Evolutionary conservation across 1,284 basidiomycete genomes (phyloP).

Genomic region (Limonomyces culmigenus): DNA sequence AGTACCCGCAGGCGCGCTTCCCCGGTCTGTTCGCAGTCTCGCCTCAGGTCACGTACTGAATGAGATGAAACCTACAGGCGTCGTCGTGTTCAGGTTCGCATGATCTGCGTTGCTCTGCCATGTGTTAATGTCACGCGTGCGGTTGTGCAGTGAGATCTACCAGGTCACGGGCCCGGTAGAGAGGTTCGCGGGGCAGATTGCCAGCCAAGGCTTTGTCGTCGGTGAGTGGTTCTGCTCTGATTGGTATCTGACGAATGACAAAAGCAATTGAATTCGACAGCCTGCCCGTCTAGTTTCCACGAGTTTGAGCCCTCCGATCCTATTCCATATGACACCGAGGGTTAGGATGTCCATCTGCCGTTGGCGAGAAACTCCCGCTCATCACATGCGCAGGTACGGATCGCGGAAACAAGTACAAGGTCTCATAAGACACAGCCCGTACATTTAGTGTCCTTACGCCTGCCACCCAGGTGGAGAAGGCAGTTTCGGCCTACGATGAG

Average conservation of each 20-base stretch:
- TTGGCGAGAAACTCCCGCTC: neutral
- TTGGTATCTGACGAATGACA: too few species aligned
- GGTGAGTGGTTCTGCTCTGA: conserved; percentile 34
- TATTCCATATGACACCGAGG: conserved; percentile 75
- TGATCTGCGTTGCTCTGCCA: neutral
- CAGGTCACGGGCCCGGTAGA: conserved; percentile 80
- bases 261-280: conserved; percentile 23
- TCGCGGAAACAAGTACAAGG: conserved; percentile 81
- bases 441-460: neutral
- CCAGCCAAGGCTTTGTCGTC: conserved; percentile 72
- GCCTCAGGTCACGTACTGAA: conserved; percentile 12
- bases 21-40: conserved; percentile 31
- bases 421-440: conserved; percentile 9
- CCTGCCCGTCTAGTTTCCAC: conserved; percentile 72
- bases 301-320: conserved; percentile 81
- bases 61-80: conserved; percentile 25
- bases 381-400: conserved; percentile 37
- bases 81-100: conserved; percentile 61
- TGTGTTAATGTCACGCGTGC: conserved; percentile 3
- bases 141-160: conserved; percentile 52
- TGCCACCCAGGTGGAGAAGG: conserved; percentile 61
- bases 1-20: conserved; percentile 71
- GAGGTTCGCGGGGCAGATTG: conserved; percentile 83
- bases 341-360: conserved; percentile 17
- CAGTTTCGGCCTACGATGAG: conserved; percentile 71